These are phyloP conservation scores for Neophaeococcomyces aloes DNA, from an alignment of 2,329 filamentous ascomycete species.

Conservation along the genomic window DNA sequence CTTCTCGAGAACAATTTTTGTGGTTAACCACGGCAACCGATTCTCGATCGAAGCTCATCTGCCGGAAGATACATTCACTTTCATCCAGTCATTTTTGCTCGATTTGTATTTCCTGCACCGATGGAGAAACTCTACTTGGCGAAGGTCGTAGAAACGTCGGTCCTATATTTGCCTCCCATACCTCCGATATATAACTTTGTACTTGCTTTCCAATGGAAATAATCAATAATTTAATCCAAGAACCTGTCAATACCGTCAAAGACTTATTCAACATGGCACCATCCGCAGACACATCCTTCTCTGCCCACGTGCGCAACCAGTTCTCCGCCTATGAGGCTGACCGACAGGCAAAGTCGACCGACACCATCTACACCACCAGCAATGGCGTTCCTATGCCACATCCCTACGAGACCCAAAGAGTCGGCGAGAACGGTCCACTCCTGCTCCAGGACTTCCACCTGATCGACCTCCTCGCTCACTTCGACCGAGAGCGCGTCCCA, in stretches of 20 bases:
- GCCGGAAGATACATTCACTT: too few species aligned
- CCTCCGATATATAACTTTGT: background rate
- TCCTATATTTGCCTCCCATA: background rate
- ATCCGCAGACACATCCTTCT: constrained; percentile 26
- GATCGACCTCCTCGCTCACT: constrained; percentile 46
- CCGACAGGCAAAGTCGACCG: constrained; percentile 30
- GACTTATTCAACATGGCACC: constrained; percentile 12
- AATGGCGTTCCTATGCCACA: constrained; percentile 28
- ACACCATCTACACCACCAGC: constrained; percentile 22
- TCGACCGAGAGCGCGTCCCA: constrained; percentile 31
- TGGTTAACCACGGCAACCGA: too few species aligned
- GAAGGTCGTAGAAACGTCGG: too few species aligned
- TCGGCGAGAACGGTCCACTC: constrained; percentile 48
- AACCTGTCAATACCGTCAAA: constrained; percentile 9
- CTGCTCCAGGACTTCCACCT: constrained; percentile 56
- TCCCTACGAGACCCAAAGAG: constrained; percentile 34
- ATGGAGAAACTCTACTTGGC: too few species aligned
- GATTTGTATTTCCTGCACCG: too few species aligned
- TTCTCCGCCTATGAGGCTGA: constrained; percentile 34
- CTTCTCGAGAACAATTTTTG: too few species aligned
- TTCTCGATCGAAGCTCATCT: too few species aligned
- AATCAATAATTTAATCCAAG: background rate
- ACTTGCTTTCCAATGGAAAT: background rate
- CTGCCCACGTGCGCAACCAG: constrained; percentile 29
- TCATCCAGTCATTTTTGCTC: too few species aligned